Base-by-base conservation (phyloP, 2,329 filamentous ascomycete genomes). In the Knufia petricola region DNA sequence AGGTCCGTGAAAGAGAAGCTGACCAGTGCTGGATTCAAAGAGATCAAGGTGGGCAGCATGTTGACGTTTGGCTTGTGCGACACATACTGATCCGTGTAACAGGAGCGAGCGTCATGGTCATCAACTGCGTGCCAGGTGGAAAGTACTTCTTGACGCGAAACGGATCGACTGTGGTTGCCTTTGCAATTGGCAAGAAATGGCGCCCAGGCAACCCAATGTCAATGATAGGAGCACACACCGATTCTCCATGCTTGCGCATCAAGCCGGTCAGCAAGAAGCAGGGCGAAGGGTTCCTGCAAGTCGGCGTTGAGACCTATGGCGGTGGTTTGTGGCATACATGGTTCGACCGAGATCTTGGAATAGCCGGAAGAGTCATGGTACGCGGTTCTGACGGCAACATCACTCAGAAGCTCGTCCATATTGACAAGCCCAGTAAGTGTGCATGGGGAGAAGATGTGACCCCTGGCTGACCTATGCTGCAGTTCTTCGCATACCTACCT, bases 101-200 rank as follows among this genome's bases (percentile, higher is more conserved):
- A 82, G 74, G 90, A 96, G 69, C 85, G 86, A 60, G 87, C 95
- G 62, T 81, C 85, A 40, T 96, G 92, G 90, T 78, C 84, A 12
- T 80, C 83, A 1, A 79, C 76, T 77, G 95, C 53, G 78, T 81
- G 50, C 87, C 88, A 19, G 89, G 90, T 54, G 89, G 90, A 55
- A 95, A 94, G 69, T 96, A 96, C 75, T 95, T 89, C 70, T 79
- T 95, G 61, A 96, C 90, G 41, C 84, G 90, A 56, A 96, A 96
- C 70, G 83, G 79, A 51, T 94, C 88, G 21, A 94, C 90, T 42
- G 85, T 96, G 55, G 80, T 95, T 50, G 89, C 89, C 55, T 96
- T 96, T 68, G 85, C 87, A 53, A 84, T 96, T 61, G 90, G 90
- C 61, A 79, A 81, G 61, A 83, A 85, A 71, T 98, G 90, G 90